A percentile compares a stretch with the other conserved stretches of the same genome.
phyloP scores from a whole-genome alignment of 2,329 filamentous ascomycete species.

The Colletotrichum viniferum region DNA sequence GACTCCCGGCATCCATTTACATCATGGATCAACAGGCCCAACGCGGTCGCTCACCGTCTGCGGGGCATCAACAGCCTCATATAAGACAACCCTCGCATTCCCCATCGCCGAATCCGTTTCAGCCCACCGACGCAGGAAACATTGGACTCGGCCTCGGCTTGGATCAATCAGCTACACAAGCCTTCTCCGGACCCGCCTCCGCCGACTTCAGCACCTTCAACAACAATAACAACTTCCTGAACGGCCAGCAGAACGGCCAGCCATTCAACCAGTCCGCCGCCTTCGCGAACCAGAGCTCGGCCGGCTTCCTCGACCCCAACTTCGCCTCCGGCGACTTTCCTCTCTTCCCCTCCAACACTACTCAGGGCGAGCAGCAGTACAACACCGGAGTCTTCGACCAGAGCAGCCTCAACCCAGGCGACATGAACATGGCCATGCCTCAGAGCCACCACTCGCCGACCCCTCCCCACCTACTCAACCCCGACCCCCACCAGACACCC shows the following conservation, averaged over 20 bases:
- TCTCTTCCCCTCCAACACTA: conserved; percentile 58
- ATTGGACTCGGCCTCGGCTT: conserved; percentile 64
- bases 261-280: conserved; percentile 42
- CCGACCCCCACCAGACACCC: conserved; percentile 46
- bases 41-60: conserved; percentile 65
- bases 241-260: conserved; percentile 48
- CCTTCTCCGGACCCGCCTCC: conserved; percentile 43
- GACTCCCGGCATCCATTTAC: conserved; percentile 10
- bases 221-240: conserved; percentile 53
- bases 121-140: conserved; percentile 46
- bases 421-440: conserved; percentile 59
- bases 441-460: conserved; percentile 62
- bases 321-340: conserved; percentile 65
- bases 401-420: conserved; percentile 44
- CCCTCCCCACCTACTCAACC: conserved; percentile 59
- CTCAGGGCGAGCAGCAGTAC: conserved; percentile 60
- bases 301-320: conserved; percentile 52
- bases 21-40: conserved; percentile 48
- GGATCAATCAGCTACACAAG: conserved; percentile 51
- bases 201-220: conserved; percentile 52
- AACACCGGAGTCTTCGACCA: conserved; percentile 65
- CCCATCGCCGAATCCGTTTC: conserved; percentile 63
- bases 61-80: conserved; percentile 61
- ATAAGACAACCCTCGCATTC: conserved; percentile 70
- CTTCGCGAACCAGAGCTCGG: conserved; percentile 45